Conservation (phyloP, 495 filamentous ascomycete species). For the Talaromyces thailandensis region DNA sequence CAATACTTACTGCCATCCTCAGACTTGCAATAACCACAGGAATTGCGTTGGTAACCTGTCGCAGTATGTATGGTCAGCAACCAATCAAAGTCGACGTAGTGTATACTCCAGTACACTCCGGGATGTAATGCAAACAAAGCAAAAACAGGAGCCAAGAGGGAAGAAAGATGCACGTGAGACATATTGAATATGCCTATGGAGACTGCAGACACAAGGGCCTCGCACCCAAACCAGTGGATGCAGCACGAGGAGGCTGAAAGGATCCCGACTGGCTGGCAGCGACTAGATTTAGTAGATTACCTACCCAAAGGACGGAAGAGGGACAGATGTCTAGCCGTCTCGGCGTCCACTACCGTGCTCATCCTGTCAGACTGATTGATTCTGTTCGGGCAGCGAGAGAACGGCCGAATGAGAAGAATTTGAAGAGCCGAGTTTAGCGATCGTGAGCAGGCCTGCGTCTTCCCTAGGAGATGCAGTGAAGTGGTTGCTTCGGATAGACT, state of each 20-base stretch:
- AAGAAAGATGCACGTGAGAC: slow-evolving; percentile 7
- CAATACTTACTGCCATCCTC: slow-evolving; percentile 40
- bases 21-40: slow-evolving; percentile 50
- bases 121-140: neutral
- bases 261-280: slow-evolving; percentile 30
- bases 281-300: slow-evolving; percentile 5
- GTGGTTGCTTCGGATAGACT: neutral
- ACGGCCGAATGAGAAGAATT: neutral
- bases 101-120: neutral
- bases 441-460: neutral
- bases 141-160: neutral
- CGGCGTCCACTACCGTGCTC: slow-evolving; percentile 32
- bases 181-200: no score
- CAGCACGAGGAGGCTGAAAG: slow-evolving; percentile 28
- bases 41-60: slow-evolving; percentile 40
- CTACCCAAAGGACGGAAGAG: slow-evolving; percentile 40
- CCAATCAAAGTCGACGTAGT: neutral
- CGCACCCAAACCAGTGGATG: slow-evolving; percentile 20
- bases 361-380: slow-evolving; percentile 11
- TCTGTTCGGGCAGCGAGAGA: neutral
- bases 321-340: slow-evolving; percentile 37
- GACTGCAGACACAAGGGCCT: slow-evolving; percentile 9
- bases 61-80: neutral
- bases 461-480: neutral
- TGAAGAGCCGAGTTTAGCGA: neutral